Percentiles rank a stretch among this genome's conserved stretches.
These are phyloP conservation scores for Mycena belliarum DNA, from an alignment of 768 basidiomycete genomes.

Conservation along the genomic window DNA sequence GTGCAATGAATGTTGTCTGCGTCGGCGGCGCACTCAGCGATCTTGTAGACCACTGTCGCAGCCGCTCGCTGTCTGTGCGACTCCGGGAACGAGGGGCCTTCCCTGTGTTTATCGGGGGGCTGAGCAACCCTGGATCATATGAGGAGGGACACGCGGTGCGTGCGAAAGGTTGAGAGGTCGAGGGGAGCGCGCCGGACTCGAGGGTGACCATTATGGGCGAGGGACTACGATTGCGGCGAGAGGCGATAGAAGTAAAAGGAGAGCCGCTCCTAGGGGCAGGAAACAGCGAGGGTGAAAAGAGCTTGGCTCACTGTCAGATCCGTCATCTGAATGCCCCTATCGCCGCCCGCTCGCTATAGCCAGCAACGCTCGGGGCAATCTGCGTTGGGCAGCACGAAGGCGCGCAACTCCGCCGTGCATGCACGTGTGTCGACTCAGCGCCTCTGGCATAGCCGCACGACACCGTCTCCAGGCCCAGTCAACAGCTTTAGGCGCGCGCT, in stretches of 20 bases:
- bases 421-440: too few species aligned
- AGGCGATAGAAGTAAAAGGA: constrained; percentile 18
- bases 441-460: too few species aligned
- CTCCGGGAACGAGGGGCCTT: constrained; percentile 30
- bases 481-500: too few species aligned
- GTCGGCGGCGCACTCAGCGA: constrained; percentile 47
- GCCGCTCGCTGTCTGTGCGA: constrained; percentile 16
- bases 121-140: constrained; percentile 40
- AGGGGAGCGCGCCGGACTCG: constrained; percentile 27
- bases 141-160: constrained; percentile 20
- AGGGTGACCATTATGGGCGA: constrained; percentile 42
- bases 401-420: too few species aligned
- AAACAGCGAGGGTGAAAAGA: constrained; percentile 31
- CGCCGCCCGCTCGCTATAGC: too few species aligned
- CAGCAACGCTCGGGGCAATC: too few species aligned
- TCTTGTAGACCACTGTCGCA: constrained; percentile 45
- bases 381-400: too few species aligned
- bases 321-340: too few species aligned
- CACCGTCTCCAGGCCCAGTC: too few species aligned
- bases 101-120: constrained; percentile 52
- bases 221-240: constrained; percentile 21
- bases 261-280: constrained; percentile 28
- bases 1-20: constrained; percentile 11
- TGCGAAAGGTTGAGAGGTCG: constrained; percentile 15
- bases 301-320: not conserved